Conservation (phyloP, 768 basidiomycete species). For the Mycena pura region DNA sequence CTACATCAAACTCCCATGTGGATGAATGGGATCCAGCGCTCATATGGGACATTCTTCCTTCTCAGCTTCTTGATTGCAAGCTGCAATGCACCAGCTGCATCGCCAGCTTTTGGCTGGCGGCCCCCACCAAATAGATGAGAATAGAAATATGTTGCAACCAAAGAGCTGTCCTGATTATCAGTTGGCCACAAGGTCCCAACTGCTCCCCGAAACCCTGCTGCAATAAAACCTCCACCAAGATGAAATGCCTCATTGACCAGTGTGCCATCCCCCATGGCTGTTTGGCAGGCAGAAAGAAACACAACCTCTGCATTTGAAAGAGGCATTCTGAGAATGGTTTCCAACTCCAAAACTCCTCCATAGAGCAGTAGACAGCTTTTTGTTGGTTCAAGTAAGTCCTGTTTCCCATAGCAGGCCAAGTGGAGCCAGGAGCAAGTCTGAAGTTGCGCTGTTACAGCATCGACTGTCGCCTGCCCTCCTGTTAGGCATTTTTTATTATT, state of each 20-base stretch:
- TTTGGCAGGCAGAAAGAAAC: slow-evolving; percentile 56
- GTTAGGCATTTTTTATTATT: neutral
- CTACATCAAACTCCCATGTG: too few species aligned
- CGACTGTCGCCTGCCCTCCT: neutral
- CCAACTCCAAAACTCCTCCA: slow-evolving; percentile 29
- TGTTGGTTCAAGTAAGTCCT: slow-evolving; percentile 35
- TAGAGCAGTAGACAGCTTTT: slow-evolving; percentile 32
- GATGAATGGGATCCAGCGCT: slow-evolving; percentile 7
- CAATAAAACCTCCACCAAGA: too few species aligned
- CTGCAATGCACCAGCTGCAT: neutral
- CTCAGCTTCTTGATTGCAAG: neutral
- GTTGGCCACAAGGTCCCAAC: slow-evolving; percentile 54
- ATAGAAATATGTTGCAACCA: slow-evolving; percentile 41
- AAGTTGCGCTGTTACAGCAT: neutral
- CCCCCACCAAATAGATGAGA: slow-evolving; percentile 22
- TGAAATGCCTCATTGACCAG: slow-evolving; percentile 41
- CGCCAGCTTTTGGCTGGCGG: neutral
- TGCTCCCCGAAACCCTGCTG: slow-evolving; percentile 39
- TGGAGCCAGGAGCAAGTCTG: slow-evolving; percentile 37
- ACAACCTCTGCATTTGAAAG: slow-evolving; percentile 39
- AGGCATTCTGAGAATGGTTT: slow-evolving; percentile 11
- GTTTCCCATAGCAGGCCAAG: slow-evolving; percentile 45
- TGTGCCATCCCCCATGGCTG: slow-evolving; percentile 40
- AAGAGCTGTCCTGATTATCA: slow-evolving; percentile 42
- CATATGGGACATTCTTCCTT: neutral